Conservation (phyloP, 2,329 filamentous ascomycete species). For the Hymenoscyphus infarciens region DNA sequence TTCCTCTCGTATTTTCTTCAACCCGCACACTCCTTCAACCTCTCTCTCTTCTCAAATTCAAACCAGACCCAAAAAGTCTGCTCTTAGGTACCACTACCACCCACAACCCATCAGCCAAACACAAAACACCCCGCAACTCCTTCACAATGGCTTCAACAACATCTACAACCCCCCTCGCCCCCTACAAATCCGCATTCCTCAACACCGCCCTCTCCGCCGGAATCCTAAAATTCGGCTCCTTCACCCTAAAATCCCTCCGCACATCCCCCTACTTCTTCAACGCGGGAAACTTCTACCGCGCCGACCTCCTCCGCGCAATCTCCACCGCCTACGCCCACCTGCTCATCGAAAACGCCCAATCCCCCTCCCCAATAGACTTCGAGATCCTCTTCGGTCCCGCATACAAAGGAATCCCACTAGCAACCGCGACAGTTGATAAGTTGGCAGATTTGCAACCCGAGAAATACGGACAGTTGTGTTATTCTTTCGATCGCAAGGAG, state of each 20-base stretch:
- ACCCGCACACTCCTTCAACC: background rate
- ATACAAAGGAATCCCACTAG: slow-evolving; percentile 96
- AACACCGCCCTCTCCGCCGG: slow-evolving; percentile 62
- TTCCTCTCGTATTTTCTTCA: background rate
- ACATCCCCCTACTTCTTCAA: slow-evolving; percentile 97
- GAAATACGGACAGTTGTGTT: slow-evolving; percentile 68
- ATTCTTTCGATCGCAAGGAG: slow-evolving; percentile 94
- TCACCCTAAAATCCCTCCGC: slow-evolving; percentile 89
- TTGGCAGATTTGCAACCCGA: slow-evolving; percentile 65
- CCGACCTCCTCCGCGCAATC: slow-evolving; percentile 72
- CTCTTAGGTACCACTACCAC: no score
- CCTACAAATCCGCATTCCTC: slow-evolving; percentile 72
- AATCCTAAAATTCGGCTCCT: slow-evolving; percentile 77
- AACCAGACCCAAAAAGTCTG: background rate
- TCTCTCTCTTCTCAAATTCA: background rate
- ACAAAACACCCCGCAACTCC: background rate
- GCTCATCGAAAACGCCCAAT: slow-evolving; percentile 46
- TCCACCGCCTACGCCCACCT: slow-evolving; percentile 74
- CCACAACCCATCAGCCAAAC: no score
- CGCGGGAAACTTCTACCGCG: slow-evolving; percentile 83
- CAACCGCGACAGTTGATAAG: slow-evolving; percentile 71
- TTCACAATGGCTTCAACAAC: no score
- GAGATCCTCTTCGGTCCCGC: slow-evolving; percentile 92
- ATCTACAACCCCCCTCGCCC: slow-evolving; percentile 42
- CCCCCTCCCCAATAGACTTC: slow-evolving; percentile 49